Percentiles rank a stretch among this genome's conserved stretches.
Evolutionary conservation across 257 asterid species (phyloP).

Genomic region (Orobanche coerulescens): DNA sequence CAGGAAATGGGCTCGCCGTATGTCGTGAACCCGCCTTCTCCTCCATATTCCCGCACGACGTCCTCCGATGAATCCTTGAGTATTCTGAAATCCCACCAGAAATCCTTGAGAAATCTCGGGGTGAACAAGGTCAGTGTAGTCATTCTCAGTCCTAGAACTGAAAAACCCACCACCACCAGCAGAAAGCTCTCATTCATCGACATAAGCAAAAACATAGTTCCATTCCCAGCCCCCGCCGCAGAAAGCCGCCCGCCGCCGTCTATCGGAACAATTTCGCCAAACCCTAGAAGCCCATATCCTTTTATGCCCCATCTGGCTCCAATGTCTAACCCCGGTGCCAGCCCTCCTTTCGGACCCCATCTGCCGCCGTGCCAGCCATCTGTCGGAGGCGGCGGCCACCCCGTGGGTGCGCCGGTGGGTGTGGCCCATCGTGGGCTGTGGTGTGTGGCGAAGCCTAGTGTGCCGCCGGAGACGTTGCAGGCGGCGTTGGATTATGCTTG

Average conservation of each 20-base stretch:
- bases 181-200: constrained; percentile 52
- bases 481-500: constrained; percentile 81
- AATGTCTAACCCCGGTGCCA: too few species aligned
- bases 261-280: constrained; percentile 38
- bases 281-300: constrained; percentile 25
- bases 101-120: constrained; percentile 37
- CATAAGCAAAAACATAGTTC: constrained; percentile 17
- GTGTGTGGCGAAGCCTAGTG: constrained; percentile 97
- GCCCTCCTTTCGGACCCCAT: constrained; percentile 53
- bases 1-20: constrained; percentile 44
- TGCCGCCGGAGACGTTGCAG: constrained; percentile 74
- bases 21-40: constrained; percentile 25
- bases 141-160: constrained; percentile 5
- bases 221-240: constrained; percentile 44
- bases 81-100: constrained; percentile 28
- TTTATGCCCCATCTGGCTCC: constrained; percentile 39
- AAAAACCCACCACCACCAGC: constrained; percentile 31
- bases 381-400: constrained; percentile 25
- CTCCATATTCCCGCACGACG: constrained; percentile 8
- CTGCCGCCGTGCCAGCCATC: constrained; percentile 73
- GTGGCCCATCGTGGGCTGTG: constrained; percentile 40
- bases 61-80: constrained; percentile 25
- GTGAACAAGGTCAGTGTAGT: constrained; percentile 25
- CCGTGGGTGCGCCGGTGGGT: constrained; percentile 30
- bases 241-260: constrained; percentile 68